Conservation (phyloP, 768 basidiomycete species). For the Pisolithus microcarpus region DNA sequence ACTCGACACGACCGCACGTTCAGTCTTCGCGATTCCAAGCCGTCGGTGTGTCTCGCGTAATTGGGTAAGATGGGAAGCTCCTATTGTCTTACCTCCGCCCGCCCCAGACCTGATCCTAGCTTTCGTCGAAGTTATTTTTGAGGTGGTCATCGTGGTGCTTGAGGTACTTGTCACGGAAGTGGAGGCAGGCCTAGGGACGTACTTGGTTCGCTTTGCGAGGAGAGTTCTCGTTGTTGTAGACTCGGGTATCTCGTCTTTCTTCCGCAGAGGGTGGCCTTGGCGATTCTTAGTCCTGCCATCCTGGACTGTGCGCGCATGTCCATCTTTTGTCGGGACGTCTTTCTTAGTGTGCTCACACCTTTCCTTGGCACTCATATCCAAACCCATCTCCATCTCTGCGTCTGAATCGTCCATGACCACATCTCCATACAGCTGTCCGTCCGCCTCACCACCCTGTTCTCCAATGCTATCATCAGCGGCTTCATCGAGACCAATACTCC, state of each 20-base stretch:
- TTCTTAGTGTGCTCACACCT: too few species aligned
- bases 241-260: too few species aligned
- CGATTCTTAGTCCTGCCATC: too few species aligned
- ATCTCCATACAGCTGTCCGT: not conserved
- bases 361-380: too few species aligned
- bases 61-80: slow-evolving; percentile 15
- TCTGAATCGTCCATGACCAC: too few species aligned
- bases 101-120: too few species aligned
- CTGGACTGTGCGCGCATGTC: too few species aligned
- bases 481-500: slow-evolving; percentile 27
- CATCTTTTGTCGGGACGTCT: too few species aligned
- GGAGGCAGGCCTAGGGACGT: slow-evolving; percentile 12
- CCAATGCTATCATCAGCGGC: not conserved
- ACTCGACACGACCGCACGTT: not conserved
- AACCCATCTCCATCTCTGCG: too few species aligned
- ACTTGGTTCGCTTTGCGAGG: slow-evolving; percentile 22
- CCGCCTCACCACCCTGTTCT: not conserved
- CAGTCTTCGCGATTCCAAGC: slow-evolving; percentile 7
- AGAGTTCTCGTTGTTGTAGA: slow-evolving; percentile 2
- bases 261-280: too few species aligned
- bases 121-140: too few species aligned
- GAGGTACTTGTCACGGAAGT: too few species aligned
- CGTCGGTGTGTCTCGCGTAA: slow-evolving; percentile 8
- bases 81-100: slow-evolving; percentile 4
- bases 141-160: not conserved